phyloP scores from a whole-genome alignment of 169 alveolate genomes.

The Sarcocystis neurona region DNA sequence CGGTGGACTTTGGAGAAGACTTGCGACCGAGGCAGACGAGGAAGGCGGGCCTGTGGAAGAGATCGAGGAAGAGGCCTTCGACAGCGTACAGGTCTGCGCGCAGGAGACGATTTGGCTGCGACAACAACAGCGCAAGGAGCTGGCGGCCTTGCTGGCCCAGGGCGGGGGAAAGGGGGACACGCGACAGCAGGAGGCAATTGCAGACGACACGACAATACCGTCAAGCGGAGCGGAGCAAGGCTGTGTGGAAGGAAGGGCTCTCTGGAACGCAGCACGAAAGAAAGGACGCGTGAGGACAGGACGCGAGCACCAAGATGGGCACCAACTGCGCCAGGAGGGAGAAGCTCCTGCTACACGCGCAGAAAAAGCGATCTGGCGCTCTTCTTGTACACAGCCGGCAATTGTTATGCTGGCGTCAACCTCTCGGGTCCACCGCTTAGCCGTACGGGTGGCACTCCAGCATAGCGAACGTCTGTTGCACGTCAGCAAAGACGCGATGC shows the following conservation, averaged over 20 bases:
- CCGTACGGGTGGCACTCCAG: constrained; percentile 34
- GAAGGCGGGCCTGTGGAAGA: too few species aligned
- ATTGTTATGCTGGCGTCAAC: not conserved
- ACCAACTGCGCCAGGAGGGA: not conserved
- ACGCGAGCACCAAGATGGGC: not conserved
- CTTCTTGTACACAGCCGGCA: not conserved
- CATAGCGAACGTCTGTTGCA: constrained; percentile 20
- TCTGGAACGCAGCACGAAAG: not conserved
- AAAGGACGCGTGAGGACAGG: not conserved
- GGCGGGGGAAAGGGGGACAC: not conserved
- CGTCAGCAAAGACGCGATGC: not conserved
- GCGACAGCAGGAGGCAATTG: not conserved
- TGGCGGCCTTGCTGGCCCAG: too few species aligned
- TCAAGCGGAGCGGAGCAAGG: not conserved
- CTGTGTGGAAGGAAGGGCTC: too few species aligned
- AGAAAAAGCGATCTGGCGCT: not conserved
- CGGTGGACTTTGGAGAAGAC: too few species aligned
- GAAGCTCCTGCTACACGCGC: too few species aligned
- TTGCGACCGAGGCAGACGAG: too few species aligned
- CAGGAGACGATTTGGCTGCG: too few species aligned
- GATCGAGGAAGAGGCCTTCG: too few species aligned
- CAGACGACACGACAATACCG: not conserved
- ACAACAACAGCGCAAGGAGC: too few species aligned
- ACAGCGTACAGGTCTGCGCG: too few species aligned
- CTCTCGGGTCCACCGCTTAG: constrained; percentile 46